A percentile compares a stretch with the other conserved stretches of the same genome.
Conservation (phyloP, 2,329 filamentous ascomycete species). For the Alternaria triticina region DNA sequence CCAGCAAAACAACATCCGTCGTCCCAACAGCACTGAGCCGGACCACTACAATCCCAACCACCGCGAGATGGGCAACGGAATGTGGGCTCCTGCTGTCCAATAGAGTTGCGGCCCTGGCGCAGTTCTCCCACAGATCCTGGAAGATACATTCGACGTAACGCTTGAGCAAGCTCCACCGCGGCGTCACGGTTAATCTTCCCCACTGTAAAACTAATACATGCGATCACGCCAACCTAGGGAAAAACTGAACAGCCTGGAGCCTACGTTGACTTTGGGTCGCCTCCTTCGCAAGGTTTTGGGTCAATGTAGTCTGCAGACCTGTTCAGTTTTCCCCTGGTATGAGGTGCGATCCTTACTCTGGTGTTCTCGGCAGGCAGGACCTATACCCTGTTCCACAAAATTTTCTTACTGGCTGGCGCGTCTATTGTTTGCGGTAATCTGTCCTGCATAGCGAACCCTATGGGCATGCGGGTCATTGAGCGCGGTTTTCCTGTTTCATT, state of each 20-base stretch:
- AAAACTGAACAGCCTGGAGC: neutral
- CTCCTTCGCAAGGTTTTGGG: no score
- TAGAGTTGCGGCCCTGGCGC: slow-evolving; percentile 24
- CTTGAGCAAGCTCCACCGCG: neutral
- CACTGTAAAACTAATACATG: slow-evolving; percentile 42
- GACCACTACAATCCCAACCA: slow-evolving; percentile 57
- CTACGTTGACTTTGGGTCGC: neutral
- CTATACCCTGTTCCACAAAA: slow-evolving; percentile 51
- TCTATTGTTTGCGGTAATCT: slow-evolving; percentile 30
- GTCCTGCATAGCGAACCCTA: slow-evolving; percentile 36
- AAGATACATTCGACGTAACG: slow-evolving; percentile 1
- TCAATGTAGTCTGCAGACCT: neutral
- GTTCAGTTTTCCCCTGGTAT: neutral
- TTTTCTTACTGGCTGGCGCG: slow-evolving; percentile 37
- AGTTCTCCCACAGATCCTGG: neutral
- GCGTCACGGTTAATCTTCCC: slow-evolving; percentile 8
- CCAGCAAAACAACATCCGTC: slow-evolving; percentile 70
- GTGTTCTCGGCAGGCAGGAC: slow-evolving; percentile 46
- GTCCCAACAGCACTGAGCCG: slow-evolving; percentile 75
- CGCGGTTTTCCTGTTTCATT: slow-evolving; percentile 32
- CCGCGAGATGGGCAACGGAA: slow-evolving; percentile 45
- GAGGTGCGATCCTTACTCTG: slow-evolving; percentile 33
- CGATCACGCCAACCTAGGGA: slow-evolving; percentile 17
- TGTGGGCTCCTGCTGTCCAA: slow-evolving; percentile 53
- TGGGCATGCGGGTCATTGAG: slow-evolving; percentile 28